Base-by-base conservation (phyloP, 2,329 filamentous ascomycete species). In the Epichloe sibirici region DNA sequence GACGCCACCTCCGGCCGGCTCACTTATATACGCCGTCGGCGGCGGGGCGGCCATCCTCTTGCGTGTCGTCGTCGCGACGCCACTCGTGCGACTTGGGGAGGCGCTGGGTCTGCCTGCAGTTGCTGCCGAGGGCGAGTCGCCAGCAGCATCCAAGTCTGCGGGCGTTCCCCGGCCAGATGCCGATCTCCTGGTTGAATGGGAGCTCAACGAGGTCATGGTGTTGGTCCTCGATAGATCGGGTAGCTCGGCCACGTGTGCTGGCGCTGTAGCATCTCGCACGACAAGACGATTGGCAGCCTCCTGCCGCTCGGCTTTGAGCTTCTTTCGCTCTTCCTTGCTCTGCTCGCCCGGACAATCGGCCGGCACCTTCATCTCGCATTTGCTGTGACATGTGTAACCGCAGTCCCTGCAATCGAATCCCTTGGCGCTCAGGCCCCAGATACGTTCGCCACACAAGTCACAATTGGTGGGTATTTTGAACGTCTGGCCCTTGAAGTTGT, bases 391-490 rank as follows among this genome's bases (percentile, higher is more conserved):
- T 2, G 90, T 96, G 70, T 96, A 98, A 37, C 94, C 93, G 63
- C 93, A 98, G 67, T 97, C 91, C 60, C 86, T 82, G 64, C 93
- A 98, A 66, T 95, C 90, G 64, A 95, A 94, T 0, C 93, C 93
- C 70, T 98, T 98, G 39, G 93, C 91, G 34, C 89, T 95, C 42
- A 98, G 69, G 0, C 93, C 93, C 93, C 93, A 98, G 66, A 98
- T 95, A 31, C 93, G 82, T 65, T 98, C 93, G 17, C 90, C 90
- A 61, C 93, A 98, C 12, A 96, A 77, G 67, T 98, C 93, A 71
- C 93, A 98, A 66, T 97, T 97, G 4, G 93, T 98, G 0, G 94
- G 94, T 55, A 98, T 95, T 68, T 97, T 97, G 77, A 97, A 98
- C 0, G 93, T 97, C 65, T 97, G 90, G n/a, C 88, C 83, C 70